phyloP scores from a whole-genome alignment of 805 yeast species.

The Schizosaccharomyces octosporus region DNA sequence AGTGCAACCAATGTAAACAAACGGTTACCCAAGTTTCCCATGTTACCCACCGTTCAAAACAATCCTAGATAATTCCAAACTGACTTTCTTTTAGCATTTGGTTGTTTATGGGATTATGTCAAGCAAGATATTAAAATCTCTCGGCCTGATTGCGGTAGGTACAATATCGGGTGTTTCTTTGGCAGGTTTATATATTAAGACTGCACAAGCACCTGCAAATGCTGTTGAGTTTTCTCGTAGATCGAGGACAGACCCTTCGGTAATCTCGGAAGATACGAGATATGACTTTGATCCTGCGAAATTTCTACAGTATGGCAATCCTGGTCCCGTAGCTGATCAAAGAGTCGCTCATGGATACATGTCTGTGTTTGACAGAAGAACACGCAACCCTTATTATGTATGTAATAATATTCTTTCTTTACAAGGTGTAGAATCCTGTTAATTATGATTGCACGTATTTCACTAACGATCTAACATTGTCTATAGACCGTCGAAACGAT shows the following conservation, averaged over 20 bases:
- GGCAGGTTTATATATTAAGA: background rate
- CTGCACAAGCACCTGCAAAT: background rate
- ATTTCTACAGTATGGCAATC: constrained; percentile 79
- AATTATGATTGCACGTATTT: background rate
- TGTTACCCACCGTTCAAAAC: too few species aligned
- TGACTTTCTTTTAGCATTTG: too few species aligned
- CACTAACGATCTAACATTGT: background rate
- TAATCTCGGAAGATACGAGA: background rate
- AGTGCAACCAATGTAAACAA: too few species aligned
- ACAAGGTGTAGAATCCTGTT: background rate
- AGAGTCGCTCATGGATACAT: constrained; percentile 51
- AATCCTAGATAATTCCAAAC: too few species aligned
- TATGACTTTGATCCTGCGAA: constrained; percentile 17
- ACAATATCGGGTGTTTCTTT: background rate
- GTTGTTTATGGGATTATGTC: background rate
- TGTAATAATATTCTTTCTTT: background rate
- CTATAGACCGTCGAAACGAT: constrained; percentile 55
- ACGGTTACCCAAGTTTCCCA: too few species aligned
- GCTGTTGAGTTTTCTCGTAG: background rate
- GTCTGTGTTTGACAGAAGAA: constrained; percentile 64
- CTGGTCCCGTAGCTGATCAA: constrained; percentile 81
- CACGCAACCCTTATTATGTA: constrained; percentile 58
- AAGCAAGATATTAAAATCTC: background rate
- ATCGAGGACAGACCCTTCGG: background rate
- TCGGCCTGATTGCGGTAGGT: background rate